Percentiles rank a stretch among this genome's conserved stretches.
These are phyloP conservation scores for Fusarium floridanum DNA, from an alignment of 2,329 filamentous ascomycete genomes.

Conservation along the genomic window DNA sequence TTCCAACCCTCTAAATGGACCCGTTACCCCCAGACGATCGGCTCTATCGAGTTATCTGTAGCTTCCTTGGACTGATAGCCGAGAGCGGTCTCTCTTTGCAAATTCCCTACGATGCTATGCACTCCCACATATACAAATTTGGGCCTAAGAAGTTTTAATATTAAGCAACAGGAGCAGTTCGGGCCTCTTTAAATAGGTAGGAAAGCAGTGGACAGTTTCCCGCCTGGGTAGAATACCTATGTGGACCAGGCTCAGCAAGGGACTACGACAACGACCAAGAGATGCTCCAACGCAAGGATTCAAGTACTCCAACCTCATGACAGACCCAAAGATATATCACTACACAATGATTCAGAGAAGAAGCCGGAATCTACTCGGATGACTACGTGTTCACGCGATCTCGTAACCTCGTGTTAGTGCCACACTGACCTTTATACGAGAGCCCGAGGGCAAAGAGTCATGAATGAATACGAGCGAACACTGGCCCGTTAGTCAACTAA, in stretches of 20 bases:
- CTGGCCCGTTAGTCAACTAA: neutral
- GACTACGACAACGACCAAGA: neutral
- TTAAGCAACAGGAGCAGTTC: neutral
- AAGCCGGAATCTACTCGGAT: neutral
- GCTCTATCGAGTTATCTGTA: neutral
- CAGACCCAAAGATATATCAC: too few species aligned
- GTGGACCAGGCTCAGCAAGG: neutral
- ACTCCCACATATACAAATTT: neutral
- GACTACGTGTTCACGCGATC: too few species aligned
- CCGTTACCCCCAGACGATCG: neutral
- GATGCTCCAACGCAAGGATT: neutral
- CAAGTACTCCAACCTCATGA: too few species aligned
- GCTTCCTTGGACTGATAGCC: neutral
- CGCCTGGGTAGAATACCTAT: neutral
- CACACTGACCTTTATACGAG: neutral
- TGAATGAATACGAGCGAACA: neutral
- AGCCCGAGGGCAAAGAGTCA: neutral
- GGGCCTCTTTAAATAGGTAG: neutral
- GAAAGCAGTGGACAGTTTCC: neutral
- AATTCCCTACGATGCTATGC: constrained; percentile 35
- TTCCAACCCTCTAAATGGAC: neutral
- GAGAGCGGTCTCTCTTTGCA: constrained; percentile 5
- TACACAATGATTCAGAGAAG: too few species aligned
- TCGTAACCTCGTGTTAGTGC: neutral
- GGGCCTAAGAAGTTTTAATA: neutral